Evolutionary conservation across 2,329 filamentous ascomycete genomes (phyloP), one percentile per base, ranked within the genome.

Genomic region (Monosporascus cannonballus): DNA sequence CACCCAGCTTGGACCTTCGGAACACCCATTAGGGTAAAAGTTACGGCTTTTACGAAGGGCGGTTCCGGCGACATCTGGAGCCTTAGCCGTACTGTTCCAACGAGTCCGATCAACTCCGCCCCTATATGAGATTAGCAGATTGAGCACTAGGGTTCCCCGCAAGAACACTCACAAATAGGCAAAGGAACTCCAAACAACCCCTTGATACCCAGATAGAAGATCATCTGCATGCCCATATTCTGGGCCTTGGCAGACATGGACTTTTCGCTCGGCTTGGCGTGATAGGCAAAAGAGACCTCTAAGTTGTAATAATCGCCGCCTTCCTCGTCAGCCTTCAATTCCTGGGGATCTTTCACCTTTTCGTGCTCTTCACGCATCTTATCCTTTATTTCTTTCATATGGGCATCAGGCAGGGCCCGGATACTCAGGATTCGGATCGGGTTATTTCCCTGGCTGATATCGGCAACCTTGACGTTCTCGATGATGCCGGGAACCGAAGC

Each of bases 181-280:
- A 96, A 76, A 0, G 91, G 91, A 0, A 96, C 85, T 27, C 92
- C 92, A 60, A 96, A 94, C 5, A 96, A 76, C 0, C 92, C 92
- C 65, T 89, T 90, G 65, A 96, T 76, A 53, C 94, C 94, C 1
- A 97, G 80, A 59, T 96, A 97, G 69, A 99, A 97, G 8, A 96
- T 83, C 15, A 97, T 73, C 63, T 95, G 88, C 90, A 96, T 96
- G 64, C 96, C 92, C 90, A 96, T 96, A 67, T 96, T 97, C 60
- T 87, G 83, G 6, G 91, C 90, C 70, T 92, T 94, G 46, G 89
- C 87, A 2, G 89, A 87, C 15, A 90, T 79, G 47, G 85, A 81
- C 53, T 77, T 76, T 5, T 82, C 79, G 2, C 82, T 86, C 14
- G 91, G 91, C 66, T 86, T 84, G 9, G 93, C 90, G 64, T 96